phyloP scores from a whole-genome alignment of 306 rosid genomes.

The Gillenia trifoliata region DNA sequence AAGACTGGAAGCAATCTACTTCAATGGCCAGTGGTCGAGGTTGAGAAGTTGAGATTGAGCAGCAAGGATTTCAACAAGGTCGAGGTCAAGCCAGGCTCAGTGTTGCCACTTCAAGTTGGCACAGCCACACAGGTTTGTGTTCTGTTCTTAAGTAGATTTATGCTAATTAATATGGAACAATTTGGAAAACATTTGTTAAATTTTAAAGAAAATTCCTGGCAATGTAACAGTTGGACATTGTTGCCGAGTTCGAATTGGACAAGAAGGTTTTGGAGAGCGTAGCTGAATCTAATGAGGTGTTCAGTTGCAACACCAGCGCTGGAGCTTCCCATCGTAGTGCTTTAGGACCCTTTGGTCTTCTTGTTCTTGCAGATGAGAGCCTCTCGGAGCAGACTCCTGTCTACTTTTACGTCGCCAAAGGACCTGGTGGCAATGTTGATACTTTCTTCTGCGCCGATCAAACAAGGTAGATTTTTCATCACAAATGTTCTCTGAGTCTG shows the following conservation, averaged over 20 bases:
- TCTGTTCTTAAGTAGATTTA: neutral
- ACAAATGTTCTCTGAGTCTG: neutral
- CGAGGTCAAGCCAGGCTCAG: slow-evolving; percentile 53
- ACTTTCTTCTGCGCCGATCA: slow-evolving; percentile 75
- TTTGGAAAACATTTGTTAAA: neutral
- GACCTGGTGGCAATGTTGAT: slow-evolving; percentile 45
- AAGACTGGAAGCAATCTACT: slow-evolving; percentile 67
- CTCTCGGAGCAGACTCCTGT: slow-evolving; percentile 74
- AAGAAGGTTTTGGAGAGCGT: slow-evolving; percentile 48
- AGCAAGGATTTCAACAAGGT: slow-evolving; percentile 38
- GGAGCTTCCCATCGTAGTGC: slow-evolving; percentile 67
- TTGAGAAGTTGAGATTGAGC: slow-evolving; percentile 59
- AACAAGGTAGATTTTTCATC: slow-evolving; percentile 39
- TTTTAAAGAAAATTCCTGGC: neutral
- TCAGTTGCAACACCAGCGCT: slow-evolving; percentile 48
- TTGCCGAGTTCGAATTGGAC: slow-evolving; percentile 76
- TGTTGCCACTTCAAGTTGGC: slow-evolving; percentile 48
- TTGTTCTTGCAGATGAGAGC: slow-evolving; percentile 64
- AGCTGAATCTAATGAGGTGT: slow-evolving; percentile 29
- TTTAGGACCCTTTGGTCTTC: slow-evolving; percentile 86
- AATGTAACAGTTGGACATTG: slow-evolving; percentile 63
- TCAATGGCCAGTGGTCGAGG: slow-evolving; percentile 86
- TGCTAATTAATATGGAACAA: neutral
- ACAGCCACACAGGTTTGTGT: slow-evolving; percentile 71
- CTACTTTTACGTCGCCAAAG: slow-evolving; percentile 67